Conservation (phyloP, 2,329 filamentous ascomycete species). For the Trichoderma cornu-damae region DNA sequence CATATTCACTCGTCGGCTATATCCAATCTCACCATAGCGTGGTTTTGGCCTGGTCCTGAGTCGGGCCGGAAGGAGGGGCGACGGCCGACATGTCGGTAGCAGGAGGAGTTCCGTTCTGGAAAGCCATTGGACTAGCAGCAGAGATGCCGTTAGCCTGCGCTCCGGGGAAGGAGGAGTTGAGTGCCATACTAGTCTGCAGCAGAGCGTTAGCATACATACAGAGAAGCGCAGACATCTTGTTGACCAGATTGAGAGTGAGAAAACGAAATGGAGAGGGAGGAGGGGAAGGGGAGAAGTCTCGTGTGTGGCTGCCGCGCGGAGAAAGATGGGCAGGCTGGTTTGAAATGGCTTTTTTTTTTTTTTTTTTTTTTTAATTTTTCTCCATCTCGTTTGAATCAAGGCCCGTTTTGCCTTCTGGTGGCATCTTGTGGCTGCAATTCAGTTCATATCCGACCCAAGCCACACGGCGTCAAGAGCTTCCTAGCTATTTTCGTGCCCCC, state of each 20-base stretch:
- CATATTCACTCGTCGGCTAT: background rate
- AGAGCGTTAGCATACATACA: background rate
- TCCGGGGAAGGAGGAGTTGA: slow-evolving; percentile 31
- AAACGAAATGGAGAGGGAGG: background rate
- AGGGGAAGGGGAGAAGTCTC: background rate
- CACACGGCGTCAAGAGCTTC: background rate
- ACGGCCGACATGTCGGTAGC: slow-evolving; percentile 35
- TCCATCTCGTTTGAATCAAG: too few species aligned
- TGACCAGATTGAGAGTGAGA: background rate
- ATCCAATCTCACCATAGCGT: slow-evolving; percentile 47
- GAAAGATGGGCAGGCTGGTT: background rate
- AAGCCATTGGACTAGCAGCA: slow-evolving; percentile 33
- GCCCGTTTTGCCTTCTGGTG: background rate
- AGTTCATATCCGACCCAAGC: background rate
- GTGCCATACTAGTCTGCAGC: slow-evolving; percentile 30
- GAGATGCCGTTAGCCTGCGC: slow-evolving; percentile 32
- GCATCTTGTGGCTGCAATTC: background rate
- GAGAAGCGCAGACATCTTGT: background rate
- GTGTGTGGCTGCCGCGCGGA: background rate
- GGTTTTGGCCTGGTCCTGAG: slow-evolving; percentile 50
- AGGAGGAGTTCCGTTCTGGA: slow-evolving; percentile 38
- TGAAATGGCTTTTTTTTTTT: background rate
- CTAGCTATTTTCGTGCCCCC: background rate
- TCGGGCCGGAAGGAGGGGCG: slow-evolving; percentile 31
- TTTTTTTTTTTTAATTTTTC: too few species aligned